phyloP scores from a whole-genome alignment of 1,284 basidiomycete species.

The Melampsora americana region DNA sequence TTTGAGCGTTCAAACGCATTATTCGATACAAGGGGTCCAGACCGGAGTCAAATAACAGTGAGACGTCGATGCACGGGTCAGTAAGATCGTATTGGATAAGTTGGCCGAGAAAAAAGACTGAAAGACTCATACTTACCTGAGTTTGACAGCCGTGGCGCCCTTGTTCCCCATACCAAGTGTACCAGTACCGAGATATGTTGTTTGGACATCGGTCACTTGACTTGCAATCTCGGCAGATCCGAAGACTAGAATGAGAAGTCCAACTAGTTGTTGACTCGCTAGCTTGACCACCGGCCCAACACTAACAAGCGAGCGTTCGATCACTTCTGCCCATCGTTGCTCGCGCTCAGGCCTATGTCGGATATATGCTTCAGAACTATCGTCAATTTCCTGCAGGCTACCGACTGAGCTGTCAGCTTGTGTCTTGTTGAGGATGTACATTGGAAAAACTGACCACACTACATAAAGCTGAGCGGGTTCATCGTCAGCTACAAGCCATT shows the following conservation, averaged over 20 bases:
- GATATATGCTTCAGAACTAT: constrained; percentile 29
- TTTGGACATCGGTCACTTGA: constrained; percentile 26
- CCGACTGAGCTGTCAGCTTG: not conserved
- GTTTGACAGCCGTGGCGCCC: constrained; percentile 31
- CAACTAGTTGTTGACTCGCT: constrained; percentile 40
- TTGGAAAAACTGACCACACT: constrained; percentile 26
- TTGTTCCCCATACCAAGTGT: constrained; percentile 41
- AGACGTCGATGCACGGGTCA: no score
- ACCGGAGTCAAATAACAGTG: no score
- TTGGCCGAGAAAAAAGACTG: not conserved
- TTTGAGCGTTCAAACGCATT: not conserved
- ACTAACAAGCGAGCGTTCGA: constrained; percentile 21
- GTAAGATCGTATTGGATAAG: not conserved
- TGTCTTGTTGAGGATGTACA: not conserved
- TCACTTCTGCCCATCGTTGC: constrained; percentile 34
- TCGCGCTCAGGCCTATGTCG: constrained; percentile 22
- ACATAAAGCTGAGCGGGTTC: constrained; percentile 19
- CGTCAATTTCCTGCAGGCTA: constrained; percentile 42
- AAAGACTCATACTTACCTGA: constrained; percentile 4
- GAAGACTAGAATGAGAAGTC: constrained; percentile 32
- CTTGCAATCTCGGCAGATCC: constrained; percentile 7
- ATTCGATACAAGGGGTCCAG: not conserved
- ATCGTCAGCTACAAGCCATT: constrained; percentile 33
- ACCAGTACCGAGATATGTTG: constrained; percentile 38
- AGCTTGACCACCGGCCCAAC: constrained; percentile 34